Evolutionary conservation across 2,329 filamentous ascomycete species (phyloP).

Genomic region (Calonectria multiphialidica): DNA sequence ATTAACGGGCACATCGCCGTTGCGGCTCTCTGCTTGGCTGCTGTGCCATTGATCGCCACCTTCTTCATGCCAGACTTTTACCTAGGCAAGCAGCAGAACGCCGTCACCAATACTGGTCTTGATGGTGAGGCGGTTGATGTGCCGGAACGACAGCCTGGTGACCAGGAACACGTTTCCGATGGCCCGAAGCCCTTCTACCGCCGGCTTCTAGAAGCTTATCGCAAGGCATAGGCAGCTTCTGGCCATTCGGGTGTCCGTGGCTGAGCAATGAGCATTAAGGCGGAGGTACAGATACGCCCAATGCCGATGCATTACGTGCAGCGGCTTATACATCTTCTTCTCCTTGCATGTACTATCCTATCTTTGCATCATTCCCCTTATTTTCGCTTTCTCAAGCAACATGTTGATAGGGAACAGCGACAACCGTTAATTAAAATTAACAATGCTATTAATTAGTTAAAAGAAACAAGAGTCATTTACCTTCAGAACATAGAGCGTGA

Average conservation of each 20-base stretch:
- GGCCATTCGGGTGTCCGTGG: background rate
- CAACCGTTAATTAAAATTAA: background rate
- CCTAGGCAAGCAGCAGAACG: slow-evolving; percentile 50
- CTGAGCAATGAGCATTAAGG: background rate
- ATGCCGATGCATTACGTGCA: background rate
- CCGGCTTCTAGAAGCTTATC: background rate
- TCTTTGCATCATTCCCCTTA: background rate
- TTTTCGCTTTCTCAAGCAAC: background rate
- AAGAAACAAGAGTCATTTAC: background rate
- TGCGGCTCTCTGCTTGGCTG: background rate
- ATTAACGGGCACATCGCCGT: background rate
- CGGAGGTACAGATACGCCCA: background rate
- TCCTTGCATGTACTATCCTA: background rate
- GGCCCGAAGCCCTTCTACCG: background rate
- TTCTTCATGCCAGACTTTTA: slow-evolving; percentile 57
- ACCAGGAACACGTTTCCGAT: background rate
- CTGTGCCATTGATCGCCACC: slow-evolving; percentile 46
- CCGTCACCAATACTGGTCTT: slow-evolving; percentile 48
- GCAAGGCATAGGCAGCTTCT: background rate
- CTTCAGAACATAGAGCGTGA: no score
- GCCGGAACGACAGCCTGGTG: background rate
- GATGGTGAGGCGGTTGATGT: slow-evolving; percentile 35
- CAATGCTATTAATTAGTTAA: background rate
- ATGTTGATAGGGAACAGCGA: background rate
- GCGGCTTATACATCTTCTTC: background rate